Conservation (phyloP, 106 monocot genomes). For the Acorus calamus region DNA sequence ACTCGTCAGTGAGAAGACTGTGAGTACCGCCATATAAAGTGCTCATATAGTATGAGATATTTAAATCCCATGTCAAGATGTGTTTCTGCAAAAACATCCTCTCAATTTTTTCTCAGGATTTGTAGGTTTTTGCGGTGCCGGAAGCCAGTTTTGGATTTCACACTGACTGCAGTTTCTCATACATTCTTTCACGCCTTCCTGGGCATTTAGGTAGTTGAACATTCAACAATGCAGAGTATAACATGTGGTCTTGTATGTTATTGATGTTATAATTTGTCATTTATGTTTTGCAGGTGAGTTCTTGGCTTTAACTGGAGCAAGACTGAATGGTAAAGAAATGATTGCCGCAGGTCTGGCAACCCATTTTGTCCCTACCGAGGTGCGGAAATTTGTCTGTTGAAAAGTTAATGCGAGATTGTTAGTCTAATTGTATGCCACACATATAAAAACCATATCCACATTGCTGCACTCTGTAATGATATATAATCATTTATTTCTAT, state of each 20-base stretch:
- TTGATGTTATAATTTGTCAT: neutral
- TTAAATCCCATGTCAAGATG: no score
- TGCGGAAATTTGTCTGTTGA: conserved; percentile 7
- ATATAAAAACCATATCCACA: no score
- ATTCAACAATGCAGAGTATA: no score
- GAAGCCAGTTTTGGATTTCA: conserved; percentile 87
- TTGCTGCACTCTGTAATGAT: no score
- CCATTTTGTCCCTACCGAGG: conserved; percentile 79
- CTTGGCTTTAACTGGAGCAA: conserved; percentile 75
- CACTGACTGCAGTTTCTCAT: conserved; percentile 95
- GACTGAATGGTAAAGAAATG: conserved; percentile 83
- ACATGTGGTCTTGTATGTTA: neutral
- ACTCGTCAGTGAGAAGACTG: conserved; percentile 86
- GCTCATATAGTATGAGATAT: neutral
- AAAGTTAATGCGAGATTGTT: no score
- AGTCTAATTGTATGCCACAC: no score
- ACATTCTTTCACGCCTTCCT: conserved; percentile 77
- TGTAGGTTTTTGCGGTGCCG: conserved; percentile 71
- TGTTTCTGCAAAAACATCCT: neutral
- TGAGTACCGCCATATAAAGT: conserved; percentile 10
- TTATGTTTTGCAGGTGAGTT: conserved; percentile 52
- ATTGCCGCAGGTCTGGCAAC: conserved; percentile 72
- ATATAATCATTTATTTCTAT: no score
- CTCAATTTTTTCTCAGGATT: neutral
- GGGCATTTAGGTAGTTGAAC: conserved; percentile 55